phyloP scores from a whole-genome alignment of 2,329 filamentous ascomycete species.

The Kalaharituber pfeilii region DNA sequence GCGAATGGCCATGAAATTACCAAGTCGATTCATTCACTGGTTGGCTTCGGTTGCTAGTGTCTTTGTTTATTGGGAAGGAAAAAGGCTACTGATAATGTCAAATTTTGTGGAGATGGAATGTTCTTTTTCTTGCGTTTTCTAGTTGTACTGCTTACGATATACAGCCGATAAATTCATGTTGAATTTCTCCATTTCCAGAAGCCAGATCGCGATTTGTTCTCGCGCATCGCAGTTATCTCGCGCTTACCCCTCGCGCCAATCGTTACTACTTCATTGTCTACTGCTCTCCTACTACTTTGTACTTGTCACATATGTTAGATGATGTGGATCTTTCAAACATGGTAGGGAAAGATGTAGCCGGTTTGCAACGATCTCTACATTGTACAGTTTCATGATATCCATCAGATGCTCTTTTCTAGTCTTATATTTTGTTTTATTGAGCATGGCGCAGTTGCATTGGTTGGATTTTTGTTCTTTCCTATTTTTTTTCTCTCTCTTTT shows the following conservation, averaged over 20 bases:
- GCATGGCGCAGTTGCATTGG: no score
- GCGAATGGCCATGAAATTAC: no score
- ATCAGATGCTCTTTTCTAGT: background rate
- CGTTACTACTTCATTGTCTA: background rate
- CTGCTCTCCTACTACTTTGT: background rate
- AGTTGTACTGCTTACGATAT: background rate
- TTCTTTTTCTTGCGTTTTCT: background rate
- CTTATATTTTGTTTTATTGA: background rate
- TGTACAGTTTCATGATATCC: no score
- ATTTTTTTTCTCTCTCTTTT: no score
- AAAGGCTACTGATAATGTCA: no score
- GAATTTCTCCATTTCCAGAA: background rate
- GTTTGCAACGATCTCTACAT: background rate
- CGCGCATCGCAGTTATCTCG: background rate
- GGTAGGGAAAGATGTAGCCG: background rate
- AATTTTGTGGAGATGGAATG: background rate
- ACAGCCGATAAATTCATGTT: background rate
- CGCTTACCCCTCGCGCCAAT: no score
- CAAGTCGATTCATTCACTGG: no score
- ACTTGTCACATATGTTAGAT: background rate
- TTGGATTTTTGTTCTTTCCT: background rate
- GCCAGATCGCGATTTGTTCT: slow-evolving; percentile 1
- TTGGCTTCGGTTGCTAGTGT: background rate
- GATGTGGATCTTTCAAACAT: background rate
- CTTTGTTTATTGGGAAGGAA: background rate